phyloP scores from a whole-genome alignment of 306 rosid species.

The Ormosia emarginata region DNA sequence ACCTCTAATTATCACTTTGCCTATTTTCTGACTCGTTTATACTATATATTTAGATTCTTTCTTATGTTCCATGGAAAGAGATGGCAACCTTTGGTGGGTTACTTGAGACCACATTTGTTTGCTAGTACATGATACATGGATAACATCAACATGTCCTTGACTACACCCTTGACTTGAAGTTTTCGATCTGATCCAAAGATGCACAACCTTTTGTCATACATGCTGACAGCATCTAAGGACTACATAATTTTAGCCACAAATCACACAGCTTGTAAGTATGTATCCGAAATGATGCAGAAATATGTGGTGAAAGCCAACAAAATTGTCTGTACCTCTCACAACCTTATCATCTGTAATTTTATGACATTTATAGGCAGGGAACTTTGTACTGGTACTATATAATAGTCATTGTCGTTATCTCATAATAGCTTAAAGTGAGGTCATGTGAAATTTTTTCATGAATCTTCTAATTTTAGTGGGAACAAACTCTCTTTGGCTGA shows the following conservation, averaged over 20 bases:
- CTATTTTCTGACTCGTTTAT: slow-evolving; percentile 21
- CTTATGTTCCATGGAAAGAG: neutral
- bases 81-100: slow-evolving; percentile 20
- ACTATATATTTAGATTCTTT: neutral
- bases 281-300: slow-evolving; percentile 7
- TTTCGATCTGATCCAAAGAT: slow-evolving; percentile 20
- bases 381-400: neutral
- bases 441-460: neutral
- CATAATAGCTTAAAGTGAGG: neutral
- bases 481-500: neutral
- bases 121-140: slow-evolving; percentile 36
- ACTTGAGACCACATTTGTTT: slow-evolving; percentile 43
- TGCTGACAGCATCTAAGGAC: slow-evolving; percentile 3
- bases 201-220: slow-evolving; percentile 16
- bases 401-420: neutral
- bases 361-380: neutral
- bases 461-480: neutral
- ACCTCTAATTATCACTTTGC: neutral
- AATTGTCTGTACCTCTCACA: neutral
- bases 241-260: neutral
- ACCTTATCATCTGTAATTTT: neutral
- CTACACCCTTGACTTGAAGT: slow-evolving; percentile 29
- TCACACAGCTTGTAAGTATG: neutral
- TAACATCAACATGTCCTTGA: slow-evolving; percentile 34
- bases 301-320: slow-evolving; percentile 22